A percentile compares a stretch with the other conserved stretches of the same genome.
Evolutionary conservation across 192 early-diverging fungal genomes (phyloP).

Genomic region (Entomortierella lignicola): DNA sequence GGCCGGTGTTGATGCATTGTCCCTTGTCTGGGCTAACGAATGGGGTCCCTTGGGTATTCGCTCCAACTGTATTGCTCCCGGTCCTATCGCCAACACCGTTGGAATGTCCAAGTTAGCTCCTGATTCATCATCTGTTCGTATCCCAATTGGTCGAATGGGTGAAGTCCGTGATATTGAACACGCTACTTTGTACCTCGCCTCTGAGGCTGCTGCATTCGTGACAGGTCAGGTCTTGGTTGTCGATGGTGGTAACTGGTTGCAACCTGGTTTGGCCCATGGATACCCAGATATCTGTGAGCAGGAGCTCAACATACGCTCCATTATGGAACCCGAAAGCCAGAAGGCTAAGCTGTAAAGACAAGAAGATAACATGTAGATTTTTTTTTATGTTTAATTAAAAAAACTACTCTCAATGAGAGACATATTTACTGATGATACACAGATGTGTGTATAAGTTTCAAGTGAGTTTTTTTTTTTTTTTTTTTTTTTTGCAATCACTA

Average conservation of each 20-base stretch:
- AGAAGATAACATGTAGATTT: no score
- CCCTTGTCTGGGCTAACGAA: conserved; percentile 72
- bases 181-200: conserved; percentile 74
- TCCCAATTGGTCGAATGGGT: conserved; percentile 56
- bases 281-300: conserved; percentile 45
- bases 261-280: conserved; percentile 35
- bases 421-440: no score
- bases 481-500: no score
- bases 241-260: conserved; percentile 71
- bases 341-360: conserved; percentile 48
- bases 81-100: conserved; percentile 62
- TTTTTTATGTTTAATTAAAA: no score
- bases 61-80: conserved; percentile 75
- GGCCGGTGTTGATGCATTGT: conserved; percentile 72
- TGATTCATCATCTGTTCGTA: conserved; percentile 13
- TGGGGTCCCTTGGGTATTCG: conserved; percentile 80
- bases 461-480: no score
- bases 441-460: no score
- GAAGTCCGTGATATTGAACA: conserved; percentile 75
- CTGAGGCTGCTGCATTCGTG: conserved; percentile 69
- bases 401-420: no score
- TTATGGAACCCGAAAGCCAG: conserved; percentile 50
- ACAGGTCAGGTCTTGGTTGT: conserved; percentile 68
- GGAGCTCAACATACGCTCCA: conserved; percentile 48
- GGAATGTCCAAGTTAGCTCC: conserved; percentile 55